Evolutionary conservation across 2,329 filamentous ascomycete species (phyloP), one percentile per base, ranked within the genome.

Genomic region (Ceratocystis diversiconidia): DNA sequence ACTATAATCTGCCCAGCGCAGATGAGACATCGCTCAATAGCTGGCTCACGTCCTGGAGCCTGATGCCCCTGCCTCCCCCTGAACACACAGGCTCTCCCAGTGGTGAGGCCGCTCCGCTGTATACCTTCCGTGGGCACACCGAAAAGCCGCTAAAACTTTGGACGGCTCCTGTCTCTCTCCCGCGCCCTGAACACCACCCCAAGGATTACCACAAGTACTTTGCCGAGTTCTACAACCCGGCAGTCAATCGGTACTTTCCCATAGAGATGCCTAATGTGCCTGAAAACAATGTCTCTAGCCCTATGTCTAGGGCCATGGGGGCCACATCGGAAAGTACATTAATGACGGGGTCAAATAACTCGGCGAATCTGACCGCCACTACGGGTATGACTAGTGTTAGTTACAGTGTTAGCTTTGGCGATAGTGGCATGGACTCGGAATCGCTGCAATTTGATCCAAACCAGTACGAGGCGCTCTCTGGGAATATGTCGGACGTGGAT

Each of bases 391-490:
- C 55, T 59, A 41, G 36, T 41, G 36, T 41, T 41, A 41, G 36
- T 41, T 41, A 41, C 36, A 15, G 36, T 41, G 55, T 30, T 59
- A 28, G 12, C 28, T 15, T 30, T 28, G 55, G 28, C 3, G 5
- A 36, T 15, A 17, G 7, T 17, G 28, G 15, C 8, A 17, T n/a
- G 55, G 22, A 8, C 17, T 36, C 32, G 55, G 32, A n/a, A n/a
- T 36, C 28, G 3, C 15, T n/a, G 55, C 28, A 59, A 22, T 52
- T 52, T 52, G 48, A 52, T 28, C 48, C 48, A 10, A 15, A 28
- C 22, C 48, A 52, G 48, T 59, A 59, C 28, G 55, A 59, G 55
- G 55, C 55, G 32, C 15, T 59, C 7, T 59, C 55, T n/a, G 55
- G 10, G 1, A 36, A 36, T 8, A 7, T 36, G 55, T 30, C 55